Base-by-base conservation (phyloP, 495 filamentous ascomycete species). In the Podospora comata region DNA sequence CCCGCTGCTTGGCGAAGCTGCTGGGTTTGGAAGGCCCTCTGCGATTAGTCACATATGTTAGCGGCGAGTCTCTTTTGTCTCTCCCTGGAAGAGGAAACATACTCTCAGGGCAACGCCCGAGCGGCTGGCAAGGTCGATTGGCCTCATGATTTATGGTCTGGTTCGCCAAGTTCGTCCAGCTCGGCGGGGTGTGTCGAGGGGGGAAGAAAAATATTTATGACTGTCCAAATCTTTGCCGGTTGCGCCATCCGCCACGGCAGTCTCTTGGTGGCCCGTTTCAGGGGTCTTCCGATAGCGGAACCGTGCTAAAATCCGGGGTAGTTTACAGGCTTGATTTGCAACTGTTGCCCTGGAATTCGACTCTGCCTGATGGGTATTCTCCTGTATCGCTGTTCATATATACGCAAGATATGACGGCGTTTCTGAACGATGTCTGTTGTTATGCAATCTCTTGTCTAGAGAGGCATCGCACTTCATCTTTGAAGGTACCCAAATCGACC, bases 51-150 rank as follows among this genome's bases (percentile, higher is more conserved):
- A 2, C 64, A 58, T 58, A 20, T 20, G 67, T 62, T 16, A 57
- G 60, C 64, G 4, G 19, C 48, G 64, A 44, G 15, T 27, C 54
- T 19, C 26, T 48, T 3, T n/a, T 39, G 3, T 30, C 20, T 15
- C 11, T 5, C 20, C 13, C 44, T n/a, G n/a, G 15, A 54, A 7
- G 13, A 15, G 7, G 7, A 20, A 26, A 62, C 68, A 56, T 72
- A 80, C 78, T 75, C 64, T 75, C 53, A 80, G 71, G 67, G 71
- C 73, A 15, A 62, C 68, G 68, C 78, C 77, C 56, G 78, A 75
- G 63, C 78, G 74, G 67, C 77, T 71, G 71, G 77, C 77, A 53
- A 80, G 71, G 64, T 77, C 74, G 74, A 80, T 80, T 76, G 78
- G 68, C 72, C 77, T 77, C 78, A 80, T 80, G 19, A 27, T 75